Base-by-base conservation (phyloP, 331 rosid species). In the Spiraea crenata region DNA sequence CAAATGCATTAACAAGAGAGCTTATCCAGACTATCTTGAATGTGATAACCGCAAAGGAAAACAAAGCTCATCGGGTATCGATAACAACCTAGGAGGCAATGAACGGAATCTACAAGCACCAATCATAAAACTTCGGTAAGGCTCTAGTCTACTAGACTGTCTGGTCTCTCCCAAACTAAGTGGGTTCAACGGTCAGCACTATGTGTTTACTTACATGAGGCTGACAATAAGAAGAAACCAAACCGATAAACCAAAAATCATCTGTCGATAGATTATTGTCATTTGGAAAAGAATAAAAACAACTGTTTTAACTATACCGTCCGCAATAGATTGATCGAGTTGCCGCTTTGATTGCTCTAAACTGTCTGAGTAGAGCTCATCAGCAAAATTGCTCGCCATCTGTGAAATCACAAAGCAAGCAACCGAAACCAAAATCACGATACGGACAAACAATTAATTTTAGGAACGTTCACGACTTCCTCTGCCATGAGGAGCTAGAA, bases 311-410 rank as follows among this genome's bases (percentile, higher is more conserved):
- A 25, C 31, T 25, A 25, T 37, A 74, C 14, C 4, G 41, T 62
- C 61, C 57, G 68, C 61, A 70, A 8, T 55, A 9, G 71, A 55
- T 42, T 74, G 52, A 61, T 65, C 69, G 72, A 73, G 50, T 66
- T 73, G 73, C 57, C 63, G 3, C 42, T 80, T 73, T 12, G 81
- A 56, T n/a, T 66, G 35, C 69, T 75, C 74, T 20, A 80, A 76
- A 57, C 76, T 80, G 52, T 83, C 87, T 17, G 85, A 64, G 74
- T 85, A 85, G 62, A 85, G 87, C 72, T 82, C 85, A 57, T 80
- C 85, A 14, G 87, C 85, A 75, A 83, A 5, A 40, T 76, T 70
- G 10, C 76, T 74, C 72, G 76, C 84, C 90, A 82, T 85, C 85
- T 74, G 39, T 59, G 15, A 25, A 41, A 12, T 2, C 45, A 63